Conservation (phyloP, 164 flowering plant species). For the Piper betle region DNA sequence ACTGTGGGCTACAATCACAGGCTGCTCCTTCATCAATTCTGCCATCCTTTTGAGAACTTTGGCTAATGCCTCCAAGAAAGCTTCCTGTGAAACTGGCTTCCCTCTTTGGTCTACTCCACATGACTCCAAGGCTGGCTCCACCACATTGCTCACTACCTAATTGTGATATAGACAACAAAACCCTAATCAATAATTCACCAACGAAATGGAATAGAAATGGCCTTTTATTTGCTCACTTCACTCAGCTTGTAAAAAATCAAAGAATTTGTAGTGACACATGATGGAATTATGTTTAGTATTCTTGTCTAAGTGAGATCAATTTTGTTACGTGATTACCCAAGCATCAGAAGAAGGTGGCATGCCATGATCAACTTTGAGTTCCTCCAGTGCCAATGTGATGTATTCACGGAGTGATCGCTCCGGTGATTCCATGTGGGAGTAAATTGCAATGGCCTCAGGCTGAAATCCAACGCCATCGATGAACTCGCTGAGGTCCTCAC, state of each 20-base stretch:
- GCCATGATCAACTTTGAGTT: slow-evolving; percentile 78
- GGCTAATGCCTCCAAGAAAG: slow-evolving; percentile 48
- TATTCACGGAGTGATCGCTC: slow-evolving; percentile 31
- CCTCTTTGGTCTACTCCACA: slow-evolving; percentile 11
- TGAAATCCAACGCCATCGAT: slow-evolving; percentile 47
- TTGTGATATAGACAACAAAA: neutral
- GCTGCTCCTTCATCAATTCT: slow-evolving; percentile 54
- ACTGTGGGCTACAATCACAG: slow-evolving; percentile 89
- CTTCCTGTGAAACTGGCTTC: slow-evolving; percentile 37
- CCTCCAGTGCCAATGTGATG: slow-evolving; percentile 41
- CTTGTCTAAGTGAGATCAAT: no score
- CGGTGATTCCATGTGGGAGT: slow-evolving; percentile 26
- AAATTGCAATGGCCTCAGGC: slow-evolving; percentile 44
- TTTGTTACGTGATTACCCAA: slow-evolving; percentile 41
- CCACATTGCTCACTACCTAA: slow-evolving; percentile 60
- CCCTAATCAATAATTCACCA: no score
- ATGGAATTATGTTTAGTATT: no score
- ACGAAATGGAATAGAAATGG: no score
- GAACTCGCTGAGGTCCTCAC: slow-evolving; percentile 78
- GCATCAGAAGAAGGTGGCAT: slow-evolving; percentile 85
- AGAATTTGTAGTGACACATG: no score
- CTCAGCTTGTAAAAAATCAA: no score
- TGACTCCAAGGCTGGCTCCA: slow-evolving; percentile 57
- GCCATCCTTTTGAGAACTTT: slow-evolving; percentile 34
- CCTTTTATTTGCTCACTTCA: no score